phyloP scores from a whole-genome alignment of 129 eudicot species.

The Lactuca saligna region DNA sequence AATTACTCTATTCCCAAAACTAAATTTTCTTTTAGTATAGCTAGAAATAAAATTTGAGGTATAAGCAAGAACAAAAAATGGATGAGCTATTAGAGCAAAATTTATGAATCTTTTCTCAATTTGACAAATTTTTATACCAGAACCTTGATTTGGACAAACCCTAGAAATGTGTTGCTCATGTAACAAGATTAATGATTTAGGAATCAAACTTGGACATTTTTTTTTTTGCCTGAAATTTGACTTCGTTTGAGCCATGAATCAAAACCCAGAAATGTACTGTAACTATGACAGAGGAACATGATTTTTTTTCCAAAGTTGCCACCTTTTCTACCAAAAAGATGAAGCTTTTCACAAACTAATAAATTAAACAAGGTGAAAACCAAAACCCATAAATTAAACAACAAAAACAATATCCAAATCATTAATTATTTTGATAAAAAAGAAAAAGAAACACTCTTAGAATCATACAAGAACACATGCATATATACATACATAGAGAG shows the following conservation, averaged over 20 bases:
- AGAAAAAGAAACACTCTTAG: conserved; percentile 7
- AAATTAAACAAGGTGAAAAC: conserved; percentile 13
- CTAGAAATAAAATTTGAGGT: background rate
- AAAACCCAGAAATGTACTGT: background rate
- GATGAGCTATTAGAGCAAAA: background rate
- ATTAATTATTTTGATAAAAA: background rate
- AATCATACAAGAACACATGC: background rate
- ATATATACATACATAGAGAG: background rate
- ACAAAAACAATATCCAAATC: conserved; percentile 12
- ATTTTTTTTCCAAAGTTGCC: background rate
- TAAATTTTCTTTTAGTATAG: background rate
- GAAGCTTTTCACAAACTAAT: conserved; percentile 1
- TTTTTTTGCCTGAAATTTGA: background rate
- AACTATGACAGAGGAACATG: background rate
- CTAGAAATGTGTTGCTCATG: background rate
- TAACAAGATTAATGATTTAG: background rate
- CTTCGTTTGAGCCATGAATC: conserved; percentile 3
- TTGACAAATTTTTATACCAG: background rate
- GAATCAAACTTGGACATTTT: background rate
- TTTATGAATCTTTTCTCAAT: background rate
- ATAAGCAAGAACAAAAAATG: background rate
- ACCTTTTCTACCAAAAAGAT: conserved; percentile 25
- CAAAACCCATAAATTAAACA: conserved; percentile 15
- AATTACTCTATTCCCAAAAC: conserved; percentile 5
- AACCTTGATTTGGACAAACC: background rate